phyloP scores from a whole-genome alignment of 768 basidiomycete species.

The Boletus patriciae region DNA sequence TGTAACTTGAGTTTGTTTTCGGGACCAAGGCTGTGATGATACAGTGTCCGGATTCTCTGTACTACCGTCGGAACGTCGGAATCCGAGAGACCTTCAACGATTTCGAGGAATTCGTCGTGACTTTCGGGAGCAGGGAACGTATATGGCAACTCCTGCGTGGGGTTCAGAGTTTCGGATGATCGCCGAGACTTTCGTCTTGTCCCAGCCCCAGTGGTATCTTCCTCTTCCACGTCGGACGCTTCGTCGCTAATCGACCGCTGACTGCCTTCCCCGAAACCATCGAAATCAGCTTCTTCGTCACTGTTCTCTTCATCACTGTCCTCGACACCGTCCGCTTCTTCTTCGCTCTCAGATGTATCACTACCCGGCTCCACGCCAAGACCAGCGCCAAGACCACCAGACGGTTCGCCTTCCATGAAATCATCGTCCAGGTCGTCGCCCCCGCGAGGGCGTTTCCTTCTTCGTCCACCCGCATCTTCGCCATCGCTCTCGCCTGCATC shows the following conservation, averaged over 20 bases:
- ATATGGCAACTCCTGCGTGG: constrained; percentile 75
- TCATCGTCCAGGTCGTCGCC: constrained; percentile 95
- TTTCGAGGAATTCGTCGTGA: constrained; percentile 88
- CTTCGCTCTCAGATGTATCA: constrained; percentile 36
- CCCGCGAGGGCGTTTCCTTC: constrained; percentile 56
- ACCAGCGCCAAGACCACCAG: constrained; percentile 34
- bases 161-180: constrained; percentile 31
- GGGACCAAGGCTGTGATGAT: constrained; percentile 89
- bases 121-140: constrained; percentile 87
- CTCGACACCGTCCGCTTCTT: constrained; percentile 36
- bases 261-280: constrained; percentile 35
- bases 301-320: constrained; percentile 28
- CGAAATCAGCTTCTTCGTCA: constrained; percentile 33
- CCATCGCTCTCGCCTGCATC: constrained; percentile 67
- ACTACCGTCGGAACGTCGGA: constrained; percentile 76
- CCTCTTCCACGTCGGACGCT: constrained; percentile 36
- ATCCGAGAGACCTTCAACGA: constrained; percentile 69
- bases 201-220: constrained; percentile 43
- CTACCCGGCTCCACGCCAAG: constrained; percentile 43
- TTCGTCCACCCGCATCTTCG: constrained; percentile 42
- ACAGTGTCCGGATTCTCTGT: constrained; percentile 85
- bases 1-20: constrained; percentile 93
- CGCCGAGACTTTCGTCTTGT: constrained; percentile 34
- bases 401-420: constrained; percentile 48
- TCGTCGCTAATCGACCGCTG: constrained; percentile 38